phyloP scores from a whole-genome alignment of 2,329 filamentous ascomycete genomes.

The Didymella pinodella region DNA sequence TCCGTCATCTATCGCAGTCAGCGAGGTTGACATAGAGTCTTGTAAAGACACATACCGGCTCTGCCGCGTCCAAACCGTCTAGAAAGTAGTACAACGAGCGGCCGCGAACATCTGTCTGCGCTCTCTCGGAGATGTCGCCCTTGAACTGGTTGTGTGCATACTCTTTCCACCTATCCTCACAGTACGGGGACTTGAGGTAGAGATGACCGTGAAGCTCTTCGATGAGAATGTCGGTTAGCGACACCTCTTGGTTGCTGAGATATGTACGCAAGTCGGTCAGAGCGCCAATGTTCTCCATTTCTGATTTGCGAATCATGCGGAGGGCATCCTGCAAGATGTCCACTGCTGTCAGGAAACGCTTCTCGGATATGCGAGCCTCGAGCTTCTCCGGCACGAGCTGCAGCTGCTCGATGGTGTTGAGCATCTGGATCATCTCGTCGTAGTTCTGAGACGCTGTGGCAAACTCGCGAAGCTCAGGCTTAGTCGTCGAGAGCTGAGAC shows the following conservation, averaged over 20 bases:
- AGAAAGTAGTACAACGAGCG: slow-evolving; percentile 65
- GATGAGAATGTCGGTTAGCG: slow-evolving; percentile 92
- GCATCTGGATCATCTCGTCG: slow-evolving; percentile 83
- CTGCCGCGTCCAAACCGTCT: slow-evolving; percentile 62
- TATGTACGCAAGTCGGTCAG: slow-evolving; percentile 86
- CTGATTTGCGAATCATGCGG: slow-evolving; percentile 81
- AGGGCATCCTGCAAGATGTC: slow-evolving; percentile 89
- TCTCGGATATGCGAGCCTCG: slow-evolving; percentile 94
- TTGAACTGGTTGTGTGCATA: slow-evolving; percentile 72
- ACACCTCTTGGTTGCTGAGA: slow-evolving; percentile 89
- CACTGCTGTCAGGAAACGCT: slow-evolving; percentile 90
- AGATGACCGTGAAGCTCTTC: slow-evolving; percentile 97
- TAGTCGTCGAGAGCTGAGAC: slow-evolving; percentile 79
- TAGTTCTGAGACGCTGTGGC: slow-evolving; percentile 89
- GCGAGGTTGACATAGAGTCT: not conserved
- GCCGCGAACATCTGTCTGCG: slow-evolving; percentile 55
- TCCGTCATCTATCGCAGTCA: slow-evolving; percentile 68
- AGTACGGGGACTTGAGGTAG: slow-evolving; percentile 97
- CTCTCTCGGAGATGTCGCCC: slow-evolving; percentile 43
- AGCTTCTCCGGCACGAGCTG: slow-evolving; percentile 89
- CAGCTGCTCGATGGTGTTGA: slow-evolving; percentile 86
- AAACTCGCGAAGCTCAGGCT: slow-evolving; percentile 89
- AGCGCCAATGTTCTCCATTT: slow-evolving; percentile 90
- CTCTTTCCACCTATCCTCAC: slow-evolving; percentile 92
- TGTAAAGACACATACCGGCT: slow-evolving; percentile 37